These are phyloP conservation scores for Sporothrix brasiliensis DNA, from an alignment of 2,329 filamentous ascomycete species.

Conservation along the genomic window DNA sequence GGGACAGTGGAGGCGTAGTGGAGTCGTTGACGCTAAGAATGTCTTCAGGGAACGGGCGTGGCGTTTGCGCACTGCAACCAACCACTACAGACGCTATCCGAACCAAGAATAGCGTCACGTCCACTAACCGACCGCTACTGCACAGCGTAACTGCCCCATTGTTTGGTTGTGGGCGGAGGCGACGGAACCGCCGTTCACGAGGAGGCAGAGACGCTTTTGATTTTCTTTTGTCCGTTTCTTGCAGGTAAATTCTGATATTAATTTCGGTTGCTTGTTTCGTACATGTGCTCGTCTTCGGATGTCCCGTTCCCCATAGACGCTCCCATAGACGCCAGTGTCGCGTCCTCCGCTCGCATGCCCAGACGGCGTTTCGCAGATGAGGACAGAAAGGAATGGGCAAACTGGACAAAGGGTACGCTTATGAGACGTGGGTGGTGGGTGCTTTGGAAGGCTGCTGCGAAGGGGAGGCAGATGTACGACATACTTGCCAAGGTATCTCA, in stretches of 20 bases:
- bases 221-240: neutral
- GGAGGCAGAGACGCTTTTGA: neutral
- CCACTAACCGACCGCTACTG: neutral
- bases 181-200: slow-evolving; percentile 10
- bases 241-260: no score
- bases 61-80: neutral
- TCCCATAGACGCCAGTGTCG: neutral
- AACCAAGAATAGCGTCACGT: neutral
- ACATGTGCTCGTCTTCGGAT: neutral
- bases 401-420: neutral
- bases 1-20: neutral
- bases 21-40: no score
- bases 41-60: neutral
- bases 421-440: neutral
- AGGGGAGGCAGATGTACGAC: neutral
- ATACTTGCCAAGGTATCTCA: neutral
- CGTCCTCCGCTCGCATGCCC: neutral
- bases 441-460: neutral
- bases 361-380: neutral
- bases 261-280: neutral
- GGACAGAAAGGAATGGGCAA: neutral
- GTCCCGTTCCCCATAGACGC: neutral
- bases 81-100: neutral
- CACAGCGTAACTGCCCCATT: slow-evolving; percentile 3
- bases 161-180: neutral